Conservation (phyloP, 140 eudicot species). For the Cichorium intybus region DNA sequence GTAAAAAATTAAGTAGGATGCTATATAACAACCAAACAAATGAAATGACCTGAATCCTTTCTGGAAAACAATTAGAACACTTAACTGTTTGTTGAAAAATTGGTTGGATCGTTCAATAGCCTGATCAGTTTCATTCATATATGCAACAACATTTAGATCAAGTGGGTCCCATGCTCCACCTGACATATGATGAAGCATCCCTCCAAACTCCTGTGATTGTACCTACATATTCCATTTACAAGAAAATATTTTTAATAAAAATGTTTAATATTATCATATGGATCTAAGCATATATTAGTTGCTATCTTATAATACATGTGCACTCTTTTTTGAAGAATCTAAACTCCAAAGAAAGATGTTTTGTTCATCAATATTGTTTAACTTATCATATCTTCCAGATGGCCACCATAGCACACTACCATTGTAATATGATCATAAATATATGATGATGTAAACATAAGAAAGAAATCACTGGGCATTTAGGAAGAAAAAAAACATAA, state of each 20-base stretch:
- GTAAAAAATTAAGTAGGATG: no score
- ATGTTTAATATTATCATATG: no score
- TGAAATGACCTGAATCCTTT: no score
- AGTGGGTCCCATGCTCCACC: constrained; percentile 99
- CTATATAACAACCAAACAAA: no score
- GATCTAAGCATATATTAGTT: no score
- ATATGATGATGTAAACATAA: not conserved
- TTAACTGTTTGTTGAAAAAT: no score
- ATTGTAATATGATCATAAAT: not conserved
- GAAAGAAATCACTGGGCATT: constrained; percentile 1
- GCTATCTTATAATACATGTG: constrained; percentile 67
- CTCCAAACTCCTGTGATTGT: constrained; percentile 86
- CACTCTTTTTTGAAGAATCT: constrained; percentile 83
- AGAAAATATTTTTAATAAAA: no score
- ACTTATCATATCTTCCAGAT: constrained; percentile 86
- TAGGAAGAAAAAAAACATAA: constrained; percentile 13
- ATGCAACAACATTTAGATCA: constrained; percentile 69
- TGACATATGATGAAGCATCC: constrained; percentile 77
- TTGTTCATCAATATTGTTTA: constrained; percentile 81
- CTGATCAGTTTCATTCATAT: no score
- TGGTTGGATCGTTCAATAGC: constrained; percentile 80
- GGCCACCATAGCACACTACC: constrained; percentile 97
- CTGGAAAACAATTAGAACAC: no score
- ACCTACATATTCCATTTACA: constrained; percentile 68
- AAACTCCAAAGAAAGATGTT: constrained; percentile 71